Conservation (phyloP, 1,284 basidiomycete genomes). For the Puccinia hordei region DNA sequence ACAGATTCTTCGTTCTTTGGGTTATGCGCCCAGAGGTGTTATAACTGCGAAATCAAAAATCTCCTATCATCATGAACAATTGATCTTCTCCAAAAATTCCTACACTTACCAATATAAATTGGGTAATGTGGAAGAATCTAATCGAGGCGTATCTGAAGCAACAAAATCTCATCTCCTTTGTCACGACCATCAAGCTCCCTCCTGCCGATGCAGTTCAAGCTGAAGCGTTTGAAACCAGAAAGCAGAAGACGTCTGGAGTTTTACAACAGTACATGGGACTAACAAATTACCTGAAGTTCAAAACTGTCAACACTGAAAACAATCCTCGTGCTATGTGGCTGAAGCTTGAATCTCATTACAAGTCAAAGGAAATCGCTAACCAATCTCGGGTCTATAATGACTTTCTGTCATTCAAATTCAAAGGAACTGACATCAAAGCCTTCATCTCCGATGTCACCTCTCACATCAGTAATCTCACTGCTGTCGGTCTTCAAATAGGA, state of each 20-base stretch:
- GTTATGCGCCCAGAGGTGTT: constrained; percentile 6
- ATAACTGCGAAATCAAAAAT: background rate
- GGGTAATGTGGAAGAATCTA: too few relatives aligned
- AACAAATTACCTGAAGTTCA: background rate
- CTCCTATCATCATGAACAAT: background rate
- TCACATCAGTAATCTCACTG: too few relatives aligned
- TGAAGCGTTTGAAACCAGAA: background rate
- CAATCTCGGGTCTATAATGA: background rate
- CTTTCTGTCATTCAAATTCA: background rate
- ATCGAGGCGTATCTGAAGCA: too few relatives aligned
- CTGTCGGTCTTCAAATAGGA: too few relatives aligned
- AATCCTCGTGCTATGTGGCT: too few relatives aligned
- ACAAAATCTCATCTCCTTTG: background rate
- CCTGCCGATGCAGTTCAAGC: background rate
- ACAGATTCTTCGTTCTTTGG: background rate
- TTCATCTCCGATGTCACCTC: background rate
- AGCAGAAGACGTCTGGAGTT: too few relatives aligned
- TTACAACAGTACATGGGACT: background rate
- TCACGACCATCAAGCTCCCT: background rate
- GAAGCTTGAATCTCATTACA: too few relatives aligned
- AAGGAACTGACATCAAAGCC: background rate
- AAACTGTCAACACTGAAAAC: background rate
- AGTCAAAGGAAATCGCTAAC: too few relatives aligned
- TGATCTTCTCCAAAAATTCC: background rate
- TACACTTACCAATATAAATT: too few relatives aligned